Percentiles rank a stretch among this genome's conserved stretches.
phyloP scores from a whole-genome alignment of 805 yeast genomes.

The Spathaspora girioi region DNA sequence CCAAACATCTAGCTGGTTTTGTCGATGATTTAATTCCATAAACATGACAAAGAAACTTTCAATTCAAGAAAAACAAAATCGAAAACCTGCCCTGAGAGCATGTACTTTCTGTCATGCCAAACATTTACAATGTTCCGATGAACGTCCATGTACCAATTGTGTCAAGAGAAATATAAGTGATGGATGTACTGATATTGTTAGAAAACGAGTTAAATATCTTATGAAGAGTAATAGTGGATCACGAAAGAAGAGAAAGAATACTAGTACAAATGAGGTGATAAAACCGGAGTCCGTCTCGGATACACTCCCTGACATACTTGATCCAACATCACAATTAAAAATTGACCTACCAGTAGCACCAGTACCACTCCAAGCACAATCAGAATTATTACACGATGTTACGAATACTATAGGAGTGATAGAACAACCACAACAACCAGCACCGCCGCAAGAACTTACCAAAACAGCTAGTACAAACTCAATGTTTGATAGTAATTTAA shows the following conservation, averaged over 20 bases:
- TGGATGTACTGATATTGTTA: constrained; percentile 53
- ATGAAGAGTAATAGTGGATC: constrained; percentile 3
- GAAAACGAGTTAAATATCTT: constrained; percentile 48
- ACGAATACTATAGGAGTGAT: neutral
- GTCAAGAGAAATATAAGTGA: constrained; percentile 54
- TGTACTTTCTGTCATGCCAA: constrained; percentile 71
- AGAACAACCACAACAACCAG: neutral
- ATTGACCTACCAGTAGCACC: neutral
- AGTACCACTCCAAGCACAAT: no score
- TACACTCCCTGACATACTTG: neutral
- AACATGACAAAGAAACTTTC: constrained; percentile 63
- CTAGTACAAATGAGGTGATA: neutral
- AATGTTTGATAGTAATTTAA: neutral
- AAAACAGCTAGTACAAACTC: neutral
- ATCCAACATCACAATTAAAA: neutral
- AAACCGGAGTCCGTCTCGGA: neutral
- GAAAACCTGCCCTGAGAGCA: constrained; percentile 67
- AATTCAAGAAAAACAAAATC: constrained; percentile 44
- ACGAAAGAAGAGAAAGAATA: neutral
- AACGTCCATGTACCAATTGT: constrained; percentile 72
- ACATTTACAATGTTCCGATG: constrained; percentile 68
- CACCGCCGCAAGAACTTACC: neutral
- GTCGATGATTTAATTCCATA: neutral
- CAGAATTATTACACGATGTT: no score
- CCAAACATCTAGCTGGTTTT: neutral